Base-by-base conservation (phyloP, 306 rosid genomes). In the Glycine soja region DNA sequence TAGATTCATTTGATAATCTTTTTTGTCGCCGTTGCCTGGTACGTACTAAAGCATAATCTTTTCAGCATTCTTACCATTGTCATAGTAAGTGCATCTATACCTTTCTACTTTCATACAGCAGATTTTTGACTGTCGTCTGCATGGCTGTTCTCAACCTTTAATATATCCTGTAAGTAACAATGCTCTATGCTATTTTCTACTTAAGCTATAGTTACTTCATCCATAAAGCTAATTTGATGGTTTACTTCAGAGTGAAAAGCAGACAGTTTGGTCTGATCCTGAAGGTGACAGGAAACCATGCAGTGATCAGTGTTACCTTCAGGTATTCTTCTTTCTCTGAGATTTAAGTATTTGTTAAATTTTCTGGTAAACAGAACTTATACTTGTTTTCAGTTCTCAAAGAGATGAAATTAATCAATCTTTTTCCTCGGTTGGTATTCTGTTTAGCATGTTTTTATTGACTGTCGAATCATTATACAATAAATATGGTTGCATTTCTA, bases 21-120 rank as follows among this genome's bases (percentile, higher is more conserved):
- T 95, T 95, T 76, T 95, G 98, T 81, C 95, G 98, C 34, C 97
- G 97, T 64, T 95, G 99, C 90, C 89, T 91, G 97, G 99, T 95
- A 85, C 52, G 81, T 52, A 38, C 64, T 84, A 80, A 77, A 76
- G 24, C 84, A 65, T 70, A 42, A 69, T 72, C n/a, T 62, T 69
- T 64, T 81, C 30, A 42, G 14, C 76, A n/a, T 85, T 73, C 10
- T 64, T 56, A 59, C 79, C 71, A 81, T 64, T 19, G 4, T 77
- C 70, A 59, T 62, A 56, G 63, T 74, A 50, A 71, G 62, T 72
- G 72, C 24, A 3, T 82, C 63, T 16, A 51, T 85, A 71, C 84
- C 80, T 77, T 72, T 82, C 68, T 85, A 78, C 75, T 75, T 91
- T 75, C 78, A 81, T 87, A 79, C 77, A 74, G 86, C 97, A 95